These are phyloP conservation scores for Cryphonectria radicalis DNA, from an alignment of 2,329 filamentous ascomycete species.

Conservation along the genomic window DNA sequence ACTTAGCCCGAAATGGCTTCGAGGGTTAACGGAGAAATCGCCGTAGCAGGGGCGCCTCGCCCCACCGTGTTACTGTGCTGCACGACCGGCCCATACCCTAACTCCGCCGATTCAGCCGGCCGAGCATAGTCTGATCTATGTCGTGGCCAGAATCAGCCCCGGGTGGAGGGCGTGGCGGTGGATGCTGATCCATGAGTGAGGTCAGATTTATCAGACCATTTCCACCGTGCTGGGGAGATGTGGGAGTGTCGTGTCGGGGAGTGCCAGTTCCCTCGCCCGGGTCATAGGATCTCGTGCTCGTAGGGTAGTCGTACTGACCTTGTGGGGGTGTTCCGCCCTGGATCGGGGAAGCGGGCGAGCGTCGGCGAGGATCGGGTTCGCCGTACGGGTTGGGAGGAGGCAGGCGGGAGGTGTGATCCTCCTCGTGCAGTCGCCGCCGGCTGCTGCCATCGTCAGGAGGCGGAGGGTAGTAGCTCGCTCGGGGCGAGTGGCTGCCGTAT, in stretches of 20 bases:
- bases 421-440: constrained; percentile 44
- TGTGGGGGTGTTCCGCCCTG: constrained; percentile 53
- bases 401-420: constrained; percentile 47
- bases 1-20: neutral
- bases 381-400: constrained; percentile 51
- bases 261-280: constrained; percentile 43
- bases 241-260: constrained; percentile 43
- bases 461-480: constrained; percentile 40
- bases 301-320: constrained; percentile 40
- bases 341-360: constrained; percentile 54
- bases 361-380: constrained; percentile 55
- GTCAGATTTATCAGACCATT: constrained; percentile 53
- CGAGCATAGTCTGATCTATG: constrained; percentile 61
- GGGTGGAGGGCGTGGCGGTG: constrained; percentile 30
- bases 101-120: constrained; percentile 50
- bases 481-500: constrained; percentile 41
- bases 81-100: constrained; percentile 17
- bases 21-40: neutral
- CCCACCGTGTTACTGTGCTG: neutral
- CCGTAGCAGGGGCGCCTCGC: neutral
- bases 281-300: constrained; percentile 33
- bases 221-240: constrained; percentile 38
- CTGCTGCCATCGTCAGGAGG: constrained; percentile 43
- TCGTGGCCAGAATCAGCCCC: constrained; percentile 43
- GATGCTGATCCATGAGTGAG: constrained; percentile 51